phyloP scores from a whole-genome alignment of 2,329 filamentous ascomycete species.

The Pleurostoma richardsiae region DNA sequence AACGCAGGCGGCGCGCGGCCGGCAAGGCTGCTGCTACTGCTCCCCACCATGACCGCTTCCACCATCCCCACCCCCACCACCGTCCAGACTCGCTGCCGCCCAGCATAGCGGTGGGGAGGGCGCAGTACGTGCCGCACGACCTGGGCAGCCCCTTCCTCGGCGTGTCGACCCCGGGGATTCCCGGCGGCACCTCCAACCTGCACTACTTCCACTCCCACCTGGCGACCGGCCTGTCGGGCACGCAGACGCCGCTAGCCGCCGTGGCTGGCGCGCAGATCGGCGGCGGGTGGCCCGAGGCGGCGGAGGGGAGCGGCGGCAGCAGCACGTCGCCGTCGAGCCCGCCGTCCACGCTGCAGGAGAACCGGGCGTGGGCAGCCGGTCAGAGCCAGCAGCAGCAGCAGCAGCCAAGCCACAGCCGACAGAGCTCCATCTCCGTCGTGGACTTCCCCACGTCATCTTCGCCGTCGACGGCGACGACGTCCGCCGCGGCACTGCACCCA shows the following conservation, averaged over 20 bases:
- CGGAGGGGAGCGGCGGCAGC: conserved; percentile 19
- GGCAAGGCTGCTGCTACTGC: conserved; percentile 16
- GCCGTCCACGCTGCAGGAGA: conserved; percentile 8
- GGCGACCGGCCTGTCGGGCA: conserved; percentile 64
- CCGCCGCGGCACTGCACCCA: conserved; percentile 7
- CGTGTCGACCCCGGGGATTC: conserved; percentile 56
- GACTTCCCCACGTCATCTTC: conserved; percentile 24
- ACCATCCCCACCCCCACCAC: conserved; percentile 6
- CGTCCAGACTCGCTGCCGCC: neutral
- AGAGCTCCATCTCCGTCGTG: conserved; percentile 40
- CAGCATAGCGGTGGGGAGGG: neutral
- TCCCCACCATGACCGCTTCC: conserved; percentile 33
- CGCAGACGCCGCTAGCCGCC: conserved; percentile 74
- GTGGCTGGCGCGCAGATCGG: conserved; percentile 67
- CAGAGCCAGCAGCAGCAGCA: conserved; percentile 1
- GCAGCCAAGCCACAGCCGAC: conserved; percentile 30
- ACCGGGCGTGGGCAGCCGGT: neutral
- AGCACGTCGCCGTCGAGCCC: conserved; percentile 12
- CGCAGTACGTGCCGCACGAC: conserved; percentile 28
- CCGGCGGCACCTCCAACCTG: conserved; percentile 70
- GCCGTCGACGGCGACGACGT: conserved; percentile 5
- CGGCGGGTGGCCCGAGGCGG: conserved; percentile 39
- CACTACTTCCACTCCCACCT: conserved; percentile 81
- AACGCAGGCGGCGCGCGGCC: conserved; percentile 13
- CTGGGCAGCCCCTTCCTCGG: conserved; percentile 53